Percentiles rank a stretch among this genome's conserved stretches.
Evolutionary conservation across 176 grass and related monocot species (phyloP).

Genomic region (Triticum urartu): DNA sequence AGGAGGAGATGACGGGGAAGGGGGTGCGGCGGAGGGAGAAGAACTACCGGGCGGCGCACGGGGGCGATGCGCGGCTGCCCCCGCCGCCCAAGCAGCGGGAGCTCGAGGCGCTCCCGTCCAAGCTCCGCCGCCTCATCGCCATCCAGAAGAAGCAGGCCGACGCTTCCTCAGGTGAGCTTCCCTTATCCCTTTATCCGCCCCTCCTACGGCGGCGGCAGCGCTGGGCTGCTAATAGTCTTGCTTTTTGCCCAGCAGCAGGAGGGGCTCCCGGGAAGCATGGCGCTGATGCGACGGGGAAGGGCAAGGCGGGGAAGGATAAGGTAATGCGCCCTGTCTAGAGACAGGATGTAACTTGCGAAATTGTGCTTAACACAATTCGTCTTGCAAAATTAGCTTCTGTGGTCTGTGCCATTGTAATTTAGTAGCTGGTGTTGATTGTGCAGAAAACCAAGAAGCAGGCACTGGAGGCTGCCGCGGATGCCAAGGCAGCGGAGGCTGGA

Average conservation of each 20-base stretch:
- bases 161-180: conserved; percentile 11
- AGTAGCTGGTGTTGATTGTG: not conserved
- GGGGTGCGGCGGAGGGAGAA: conserved; percentile 80
- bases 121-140: conserved; percentile 81
- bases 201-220: not conserved
- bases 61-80: conserved; percentile 47
- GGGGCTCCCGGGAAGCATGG: not conserved
- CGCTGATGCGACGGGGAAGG: conserved; percentile 11
- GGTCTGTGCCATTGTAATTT: not conserved
- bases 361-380: no score
- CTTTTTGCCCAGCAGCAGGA: not conserved
- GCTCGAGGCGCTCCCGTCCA: conserved; percentile 77
- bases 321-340: not conserved
- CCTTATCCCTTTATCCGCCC: no score
- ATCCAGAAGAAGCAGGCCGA: conserved; percentile 50
- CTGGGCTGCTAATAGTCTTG: not conserved
- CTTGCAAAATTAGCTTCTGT: no score
- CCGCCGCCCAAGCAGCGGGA: conserved; percentile 76
- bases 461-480: not conserved
- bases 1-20: conserved; percentile 65
- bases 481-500: conserved; percentile 15
- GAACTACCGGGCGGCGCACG: conserved; percentile 80
- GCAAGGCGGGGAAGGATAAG: conserved; percentile 22
- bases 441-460: conserved; percentile 36
- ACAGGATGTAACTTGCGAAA: no score